These are phyloP conservation scores for Plantago elongata DNA, from an alignment of 257 asterid species.

Conservation along the genomic window DNA sequence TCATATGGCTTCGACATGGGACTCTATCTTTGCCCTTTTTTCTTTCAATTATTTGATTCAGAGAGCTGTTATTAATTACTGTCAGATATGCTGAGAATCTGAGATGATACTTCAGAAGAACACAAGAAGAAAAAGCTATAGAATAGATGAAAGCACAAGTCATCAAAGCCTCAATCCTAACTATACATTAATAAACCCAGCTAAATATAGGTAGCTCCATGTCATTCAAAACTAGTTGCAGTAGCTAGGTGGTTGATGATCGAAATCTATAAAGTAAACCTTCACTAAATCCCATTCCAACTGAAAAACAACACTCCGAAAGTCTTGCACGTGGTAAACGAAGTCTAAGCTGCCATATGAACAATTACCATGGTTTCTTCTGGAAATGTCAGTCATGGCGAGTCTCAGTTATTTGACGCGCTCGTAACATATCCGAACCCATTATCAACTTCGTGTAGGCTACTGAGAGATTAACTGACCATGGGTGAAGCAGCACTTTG, in stretches of 20 bases:
- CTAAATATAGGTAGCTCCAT: not conserved
- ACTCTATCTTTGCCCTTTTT: no score
- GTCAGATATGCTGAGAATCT: no score
- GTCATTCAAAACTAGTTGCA: not conserved
- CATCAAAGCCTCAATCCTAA: conserved; percentile 18
- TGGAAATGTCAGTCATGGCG: conserved; percentile 47
- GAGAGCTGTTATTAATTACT: no score
- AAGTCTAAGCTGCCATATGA: conserved; percentile 1
- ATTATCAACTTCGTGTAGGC: conserved; percentile 6
- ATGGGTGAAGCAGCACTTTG: conserved; percentile 34
- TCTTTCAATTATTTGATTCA: no score
- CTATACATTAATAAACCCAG: conserved; percentile 22
- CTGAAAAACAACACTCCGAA: not conserved
- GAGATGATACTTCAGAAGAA: not conserved
- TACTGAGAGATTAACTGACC: conserved; percentile 31
- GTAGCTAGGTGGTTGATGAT: conserved; percentile 10
- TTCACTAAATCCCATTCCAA: not conserved
- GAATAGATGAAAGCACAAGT: conserved; percentile 7
- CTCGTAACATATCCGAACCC: conserved; percentile 48
- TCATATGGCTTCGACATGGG: no score
- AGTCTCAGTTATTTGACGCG: conserved; percentile 27
- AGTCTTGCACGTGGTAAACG: not conserved
- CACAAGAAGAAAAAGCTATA: not conserved
- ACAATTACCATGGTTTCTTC: conserved; percentile 24
- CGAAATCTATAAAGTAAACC: not conserved